A percentile compares a stretch with the other conserved stretches of the same genome.
Evolutionary conservation across 495 filamentous ascomycete species (phyloP).

Genomic region (Lophiostoma macrostomum): DNA sequence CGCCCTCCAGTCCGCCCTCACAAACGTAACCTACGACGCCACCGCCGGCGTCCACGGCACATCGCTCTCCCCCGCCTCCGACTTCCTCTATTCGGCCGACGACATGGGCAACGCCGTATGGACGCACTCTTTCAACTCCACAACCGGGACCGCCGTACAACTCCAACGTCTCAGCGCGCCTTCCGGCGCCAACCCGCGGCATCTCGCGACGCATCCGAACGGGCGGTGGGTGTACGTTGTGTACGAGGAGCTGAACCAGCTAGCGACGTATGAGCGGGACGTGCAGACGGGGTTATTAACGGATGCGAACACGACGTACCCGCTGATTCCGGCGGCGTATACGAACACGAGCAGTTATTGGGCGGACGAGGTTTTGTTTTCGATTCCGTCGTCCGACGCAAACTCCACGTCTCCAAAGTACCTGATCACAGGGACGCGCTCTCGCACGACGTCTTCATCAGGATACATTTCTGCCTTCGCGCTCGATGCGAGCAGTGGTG

Average conservation of each 20-base stretch:
- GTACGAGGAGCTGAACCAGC: not conserved
- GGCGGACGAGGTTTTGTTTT: slow-evolving; percentile 5
- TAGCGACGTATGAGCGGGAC: not conserved
- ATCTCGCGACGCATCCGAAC: not conserved
- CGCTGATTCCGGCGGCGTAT: not conserved
- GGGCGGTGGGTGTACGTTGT: not conserved
- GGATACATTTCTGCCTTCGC: slow-evolving; percentile 4
- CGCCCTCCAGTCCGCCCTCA: not conserved
- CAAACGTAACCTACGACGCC: not conserved
- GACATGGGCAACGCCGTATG: slow-evolving; percentile 3
- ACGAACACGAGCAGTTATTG: not conserved
- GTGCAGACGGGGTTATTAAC: not conserved
- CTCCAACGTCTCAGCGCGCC: not conserved
- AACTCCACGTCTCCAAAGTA: not conserved
- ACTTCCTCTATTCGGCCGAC: slow-evolving; percentile 10
- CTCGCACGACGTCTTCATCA: not conserved
- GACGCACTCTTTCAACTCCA: not conserved
- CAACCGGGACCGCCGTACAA: not conserved
- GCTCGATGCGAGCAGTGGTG: not conserved
- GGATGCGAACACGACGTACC: not conserved
- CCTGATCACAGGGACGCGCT: not conserved
- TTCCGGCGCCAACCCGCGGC: not conserved
- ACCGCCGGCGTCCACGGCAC: slow-evolving; percentile 3
- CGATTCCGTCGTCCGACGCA: no score
- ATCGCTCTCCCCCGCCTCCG: not conserved